Conservation (phyloP, 108 stramenopile species). For the Licmophora abbreviata region DNA sequence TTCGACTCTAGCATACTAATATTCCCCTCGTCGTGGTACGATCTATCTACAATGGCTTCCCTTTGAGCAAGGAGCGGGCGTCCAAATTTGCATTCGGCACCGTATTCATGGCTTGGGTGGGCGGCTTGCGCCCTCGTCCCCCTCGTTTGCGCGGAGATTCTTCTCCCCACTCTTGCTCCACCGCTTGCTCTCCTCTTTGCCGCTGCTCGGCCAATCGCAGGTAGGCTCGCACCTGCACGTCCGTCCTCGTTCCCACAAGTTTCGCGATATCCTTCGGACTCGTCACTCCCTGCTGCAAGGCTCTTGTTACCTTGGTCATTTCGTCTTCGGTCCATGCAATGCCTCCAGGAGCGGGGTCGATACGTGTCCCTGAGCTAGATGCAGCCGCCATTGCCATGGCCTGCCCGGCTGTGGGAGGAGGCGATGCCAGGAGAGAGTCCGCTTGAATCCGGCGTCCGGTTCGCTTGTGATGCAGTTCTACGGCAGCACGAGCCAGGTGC, state of each 20-base stretch:
- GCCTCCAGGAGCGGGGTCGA: background rate
- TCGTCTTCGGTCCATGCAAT: slow-evolving; percentile 10
- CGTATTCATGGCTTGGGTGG: slow-evolving; percentile 79
- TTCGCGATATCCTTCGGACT: too few relatives aligned
- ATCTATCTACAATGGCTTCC: slow-evolving; percentile 7
- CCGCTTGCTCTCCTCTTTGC: slow-evolving; percentile 8
- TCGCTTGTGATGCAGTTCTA: slow-evolving; percentile 75
- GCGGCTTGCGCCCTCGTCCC: slow-evolving; percentile 72
- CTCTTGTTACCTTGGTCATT: too few relatives aligned
- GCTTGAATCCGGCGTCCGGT: slow-evolving; percentile 67
- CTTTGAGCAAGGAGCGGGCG: slow-evolving; percentile 44
- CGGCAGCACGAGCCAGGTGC: slow-evolving; percentile 70
- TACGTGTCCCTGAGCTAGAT: background rate
- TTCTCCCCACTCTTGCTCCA: slow-evolving; percentile 16
- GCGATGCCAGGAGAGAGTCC: slow-evolving; percentile 11
- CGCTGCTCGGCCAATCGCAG: slow-evolving; percentile 9
- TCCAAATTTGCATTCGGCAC: slow-evolving; percentile 58
- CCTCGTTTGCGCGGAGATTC: slow-evolving; percentile 31
- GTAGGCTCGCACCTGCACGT: background rate
- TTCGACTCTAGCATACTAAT: too few relatives aligned
- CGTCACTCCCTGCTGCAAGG: too few relatives aligned
- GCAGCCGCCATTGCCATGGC: slow-evolving; percentile 1
- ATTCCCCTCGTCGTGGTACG: too few relatives aligned
- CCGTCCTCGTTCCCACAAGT: slow-evolving; percentile 15
- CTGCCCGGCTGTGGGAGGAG: background rate